phyloP scores from a whole-genome alignment of 352 stramenopile species.

The Pythium scleroteichum region DNA sequence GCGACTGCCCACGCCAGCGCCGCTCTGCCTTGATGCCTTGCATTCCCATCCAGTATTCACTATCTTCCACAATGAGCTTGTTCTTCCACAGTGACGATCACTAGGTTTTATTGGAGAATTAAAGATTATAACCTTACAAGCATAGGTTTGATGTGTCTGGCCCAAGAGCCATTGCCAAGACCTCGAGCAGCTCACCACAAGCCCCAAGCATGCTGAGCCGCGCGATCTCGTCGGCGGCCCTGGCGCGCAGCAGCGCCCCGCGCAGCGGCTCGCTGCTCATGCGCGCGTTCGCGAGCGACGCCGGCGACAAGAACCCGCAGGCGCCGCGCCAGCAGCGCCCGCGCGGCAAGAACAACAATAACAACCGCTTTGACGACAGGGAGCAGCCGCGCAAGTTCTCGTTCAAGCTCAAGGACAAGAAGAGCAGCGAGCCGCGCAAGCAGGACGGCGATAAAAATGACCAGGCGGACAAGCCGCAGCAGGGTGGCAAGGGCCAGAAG shows the following conservation, averaged over 20 bases:
- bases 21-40: too few relatives aligned
- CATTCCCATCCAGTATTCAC: too few relatives aligned
- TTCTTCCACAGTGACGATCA: too few relatives aligned
- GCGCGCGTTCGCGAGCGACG: slow-evolving; percentile 20
- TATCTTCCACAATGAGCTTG: too few relatives aligned
- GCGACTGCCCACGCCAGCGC: too few relatives aligned
- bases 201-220: slow-evolving; percentile 15
- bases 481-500: slow-evolving; percentile 31
- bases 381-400: slow-evolving; percentile 18
- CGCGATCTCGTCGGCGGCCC: slow-evolving; percentile 4
- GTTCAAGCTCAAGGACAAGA: slow-evolving; percentile 24
- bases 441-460: not conserved
- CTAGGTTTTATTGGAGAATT: too few relatives aligned
- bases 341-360: slow-evolving; percentile 11
- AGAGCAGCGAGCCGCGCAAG: not conserved
- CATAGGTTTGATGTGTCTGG: slow-evolving; percentile 20
- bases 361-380: slow-evolving; percentile 34
- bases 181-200: slow-evolving; percentile 1
- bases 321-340: slow-evolving; percentile 26
- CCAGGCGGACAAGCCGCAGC: not conserved
- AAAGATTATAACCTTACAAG: too few relatives aligned
- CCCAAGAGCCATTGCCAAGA: slow-evolving; percentile 4
- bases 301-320: slow-evolving; percentile 30
- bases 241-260: slow-evolving; percentile 7
- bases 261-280: slow-evolving; percentile 2